A percentile compares a stretch with the other conserved stretches of the same genome.
Evolutionary conservation across 371 early-diverging fungal genomes (phyloP).

Genomic region (Mortierella sp.): DNA sequence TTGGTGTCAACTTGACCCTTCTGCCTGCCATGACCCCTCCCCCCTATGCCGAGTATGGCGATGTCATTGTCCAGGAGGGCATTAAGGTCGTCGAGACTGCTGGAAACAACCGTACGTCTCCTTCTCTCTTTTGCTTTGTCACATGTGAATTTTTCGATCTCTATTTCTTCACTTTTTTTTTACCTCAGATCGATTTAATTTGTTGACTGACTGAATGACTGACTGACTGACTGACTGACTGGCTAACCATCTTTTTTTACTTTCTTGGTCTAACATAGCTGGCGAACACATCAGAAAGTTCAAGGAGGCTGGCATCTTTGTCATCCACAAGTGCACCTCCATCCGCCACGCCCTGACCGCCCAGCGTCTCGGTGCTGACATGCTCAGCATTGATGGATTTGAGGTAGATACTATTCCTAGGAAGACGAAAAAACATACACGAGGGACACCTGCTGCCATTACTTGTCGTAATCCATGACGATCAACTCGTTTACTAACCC

Average conservation of each 20-base stretch:
- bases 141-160: constrained; percentile 24
- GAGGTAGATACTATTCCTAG: constrained; percentile 55
- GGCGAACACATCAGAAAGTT: constrained; percentile 80
- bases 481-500: background rate
- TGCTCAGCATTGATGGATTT: constrained; percentile 83
- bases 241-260: too few relatives aligned
- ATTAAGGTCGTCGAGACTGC: constrained; percentile 87
- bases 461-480: background rate
- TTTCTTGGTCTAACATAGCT: constrained; percentile 61
- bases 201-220: constrained; percentile 2
- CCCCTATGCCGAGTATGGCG: constrained; percentile 82
- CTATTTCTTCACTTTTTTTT: constrained; percentile 2
- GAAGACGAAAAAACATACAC: too few relatives aligned
- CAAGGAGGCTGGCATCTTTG: constrained; percentile 80
- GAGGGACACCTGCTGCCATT: background rate
- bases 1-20: constrained; percentile 84
- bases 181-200: constrained; percentile 4
- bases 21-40: constrained; percentile 79
- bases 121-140: constrained; percentile 2
- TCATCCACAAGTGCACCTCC: constrained; percentile 85
- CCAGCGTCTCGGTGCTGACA: constrained; percentile 72
- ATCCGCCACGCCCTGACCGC: constrained; percentile 82
- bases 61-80: constrained; percentile 81
- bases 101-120: constrained; percentile 72
- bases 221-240: too few relatives aligned